phyloP scores from a whole-genome alignment of 2,329 filamentous ascomycete species.

The Colletotrichum abscissum region DNA sequence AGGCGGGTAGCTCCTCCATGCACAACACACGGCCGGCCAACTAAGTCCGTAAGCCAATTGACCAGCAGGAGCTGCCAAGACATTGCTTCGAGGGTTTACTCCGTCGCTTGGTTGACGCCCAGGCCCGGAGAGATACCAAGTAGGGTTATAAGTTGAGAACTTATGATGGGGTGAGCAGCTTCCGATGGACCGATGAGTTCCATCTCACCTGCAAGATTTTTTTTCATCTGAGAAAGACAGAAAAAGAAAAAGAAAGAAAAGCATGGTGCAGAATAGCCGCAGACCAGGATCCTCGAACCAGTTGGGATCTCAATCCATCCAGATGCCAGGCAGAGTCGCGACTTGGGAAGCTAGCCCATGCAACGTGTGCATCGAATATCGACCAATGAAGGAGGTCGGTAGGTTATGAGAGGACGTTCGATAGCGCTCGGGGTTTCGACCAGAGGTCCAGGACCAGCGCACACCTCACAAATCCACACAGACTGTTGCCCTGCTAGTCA shows the following conservation, averaged over 20 bases:
- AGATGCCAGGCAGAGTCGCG: neutral
- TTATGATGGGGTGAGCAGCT: neutral
- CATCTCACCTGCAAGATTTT: neutral
- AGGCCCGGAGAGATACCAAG: conserved; percentile 4
- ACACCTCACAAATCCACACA: neutral
- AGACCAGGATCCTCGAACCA: neutral
- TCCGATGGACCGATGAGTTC: conserved; percentile 1
- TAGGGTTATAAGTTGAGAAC: neutral
- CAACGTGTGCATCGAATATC: conserved; percentile 7
- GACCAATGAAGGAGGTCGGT: conserved; percentile 2
- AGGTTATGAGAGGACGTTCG: neutral
- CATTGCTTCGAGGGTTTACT: neutral
- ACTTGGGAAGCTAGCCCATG: conserved; percentile 6
- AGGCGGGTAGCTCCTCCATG: neutral
- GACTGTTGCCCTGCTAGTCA: conserved; percentile 4
- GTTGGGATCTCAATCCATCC: conserved; percentile 2
- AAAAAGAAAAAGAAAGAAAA: conserved; percentile 5
- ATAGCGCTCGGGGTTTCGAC: neutral
- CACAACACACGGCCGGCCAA: conserved; percentile 2
- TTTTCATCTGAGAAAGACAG: neutral
- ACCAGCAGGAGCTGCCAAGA: conserved; percentile 3
- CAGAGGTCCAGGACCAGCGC: neutral
- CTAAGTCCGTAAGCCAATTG: conserved; percentile 25
- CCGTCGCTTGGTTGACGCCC: neutral
- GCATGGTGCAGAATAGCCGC: conserved; percentile 4